Conservation (phyloP, 2,329 filamentous ascomycete genomes). For the Phoma sp. region DNA sequence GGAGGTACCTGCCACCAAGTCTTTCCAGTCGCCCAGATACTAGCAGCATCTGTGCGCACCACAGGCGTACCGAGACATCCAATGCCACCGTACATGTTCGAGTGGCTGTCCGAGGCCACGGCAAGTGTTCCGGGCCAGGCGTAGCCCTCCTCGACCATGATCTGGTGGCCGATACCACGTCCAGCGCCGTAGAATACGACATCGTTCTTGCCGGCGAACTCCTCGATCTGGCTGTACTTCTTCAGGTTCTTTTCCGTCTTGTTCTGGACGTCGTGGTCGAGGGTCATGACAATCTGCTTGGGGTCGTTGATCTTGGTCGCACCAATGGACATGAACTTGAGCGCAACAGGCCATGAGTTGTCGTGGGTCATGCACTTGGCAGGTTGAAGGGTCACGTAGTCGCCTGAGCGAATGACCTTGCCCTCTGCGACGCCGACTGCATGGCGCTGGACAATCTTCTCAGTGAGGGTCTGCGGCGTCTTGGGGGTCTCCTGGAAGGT, state of each 20-base stretch:
- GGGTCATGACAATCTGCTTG: conserved; percentile 78
- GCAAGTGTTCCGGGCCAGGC: conserved; percentile 85
- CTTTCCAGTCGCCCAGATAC: conserved; percentile 80
- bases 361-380: conserved; percentile 85
- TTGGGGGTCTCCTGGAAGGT: conserved; percentile 61
- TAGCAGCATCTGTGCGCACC: conserved; percentile 85
- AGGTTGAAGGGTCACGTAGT: conserved; percentile 80
- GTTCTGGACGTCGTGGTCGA: conserved; percentile 92
- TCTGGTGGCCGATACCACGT: conserved; percentile 86
- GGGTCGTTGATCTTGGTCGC: conserved; percentile 75
- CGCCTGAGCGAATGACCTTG: conserved; percentile 78
- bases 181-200: conserved; percentile 80
- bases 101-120: conserved; percentile 80
- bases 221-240: conserved; percentile 82
- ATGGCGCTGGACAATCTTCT: conserved; percentile 89
- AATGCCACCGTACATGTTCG: conserved; percentile 83
- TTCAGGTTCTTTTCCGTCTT: conserved; percentile 77
- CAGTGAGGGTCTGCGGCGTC: conserved; percentile 79
- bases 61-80: conserved; percentile 79
- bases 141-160: conserved; percentile 86
- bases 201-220: conserved; percentile 79
- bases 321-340: conserved; percentile 84
- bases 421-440: conserved; percentile 75
- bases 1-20: conserved; percentile 93
- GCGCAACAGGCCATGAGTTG: conserved; percentile 77